Conservation (phyloP, 306 rosid species). For the Oemleria cerasiformis region DNA sequence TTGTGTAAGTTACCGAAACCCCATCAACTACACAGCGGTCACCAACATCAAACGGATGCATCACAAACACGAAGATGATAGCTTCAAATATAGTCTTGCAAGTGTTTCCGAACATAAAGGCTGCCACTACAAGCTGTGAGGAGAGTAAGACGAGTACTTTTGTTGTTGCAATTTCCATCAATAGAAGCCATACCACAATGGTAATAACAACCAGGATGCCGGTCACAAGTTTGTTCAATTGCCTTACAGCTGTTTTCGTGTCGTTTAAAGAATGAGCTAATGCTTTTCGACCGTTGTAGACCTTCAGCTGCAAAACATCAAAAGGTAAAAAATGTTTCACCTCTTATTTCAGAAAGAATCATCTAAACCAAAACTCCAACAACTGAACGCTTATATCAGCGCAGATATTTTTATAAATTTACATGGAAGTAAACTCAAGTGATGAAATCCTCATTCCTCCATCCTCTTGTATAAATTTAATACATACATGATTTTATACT, state of each 20-base stretch:
- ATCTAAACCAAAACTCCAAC: background rate
- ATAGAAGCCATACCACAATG: constrained; percentile 70
- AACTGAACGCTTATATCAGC: background rate
- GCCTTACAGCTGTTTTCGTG: constrained; percentile 89
- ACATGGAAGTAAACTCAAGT: background rate
- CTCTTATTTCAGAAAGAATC: background rate
- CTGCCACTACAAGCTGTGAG: constrained; percentile 71
- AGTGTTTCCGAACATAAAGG: constrained; percentile 87
- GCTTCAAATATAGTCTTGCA: constrained; percentile 88
- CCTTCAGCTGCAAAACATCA: constrained; percentile 60
- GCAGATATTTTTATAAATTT: background rate
- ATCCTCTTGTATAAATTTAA: background rate
- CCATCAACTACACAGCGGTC: constrained; percentile 89
- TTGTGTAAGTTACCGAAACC: constrained; percentile 50
- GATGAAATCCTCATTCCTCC: background rate
- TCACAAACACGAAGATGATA: constrained; percentile 79
- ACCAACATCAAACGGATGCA: constrained; percentile 98
- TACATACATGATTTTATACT: background rate
- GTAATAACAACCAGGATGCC: constrained; percentile 45
- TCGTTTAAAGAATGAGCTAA: constrained; percentile 79
- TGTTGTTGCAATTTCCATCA: constrained; percentile 84
- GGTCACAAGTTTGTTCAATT: constrained; percentile 69
- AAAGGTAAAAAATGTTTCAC: background rate
- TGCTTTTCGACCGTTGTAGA: constrained; percentile 77
- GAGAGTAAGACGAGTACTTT: constrained; percentile 76